Percentiles rank a stretch among this genome's conserved stretches.
These are phyloP conservation scores for Calocybe cyanea DNA, from an alignment of 768 basidiomycete genomes.

Conservation along the genomic window DNA sequence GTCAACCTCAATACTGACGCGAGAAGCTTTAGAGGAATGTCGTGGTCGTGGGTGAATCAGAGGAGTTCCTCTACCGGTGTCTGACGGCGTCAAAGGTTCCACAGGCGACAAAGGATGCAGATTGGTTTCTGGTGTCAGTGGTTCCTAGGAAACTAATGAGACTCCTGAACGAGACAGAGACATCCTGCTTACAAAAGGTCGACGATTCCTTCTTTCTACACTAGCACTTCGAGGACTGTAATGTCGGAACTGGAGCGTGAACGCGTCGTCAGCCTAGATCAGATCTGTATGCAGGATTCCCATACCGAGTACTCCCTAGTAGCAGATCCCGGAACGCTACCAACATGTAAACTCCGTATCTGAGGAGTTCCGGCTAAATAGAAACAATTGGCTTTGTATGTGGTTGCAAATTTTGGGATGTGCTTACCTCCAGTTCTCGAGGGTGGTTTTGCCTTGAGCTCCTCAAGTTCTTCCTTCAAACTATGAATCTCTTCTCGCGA, in stretches of 20 bases:
- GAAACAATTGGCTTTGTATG: conserved; percentile 1
- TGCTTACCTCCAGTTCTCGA: conserved; percentile 41
- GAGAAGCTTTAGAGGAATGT: conserved; percentile 26
- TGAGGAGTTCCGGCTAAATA: conserved; percentile 35
- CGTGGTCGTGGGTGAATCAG: conserved; percentile 26
- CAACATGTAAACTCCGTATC: conserved; percentile 35
- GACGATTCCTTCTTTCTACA: conserved; percentile 20
- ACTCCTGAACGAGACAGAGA: background rate
- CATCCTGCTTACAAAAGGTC: conserved; percentile 19
- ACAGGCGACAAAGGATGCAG: conserved; percentile 41
- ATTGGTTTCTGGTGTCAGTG: conserved; percentile 41
- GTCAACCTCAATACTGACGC: conserved; percentile 44
- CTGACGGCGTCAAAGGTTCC: conserved; percentile 32
- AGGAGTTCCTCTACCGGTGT: conserved; percentile 23
- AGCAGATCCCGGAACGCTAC: conserved; percentile 41
- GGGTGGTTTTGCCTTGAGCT: conserved; percentile 52
- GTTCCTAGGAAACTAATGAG: conserved; percentile 26
- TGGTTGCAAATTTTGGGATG: too few relatives aligned
- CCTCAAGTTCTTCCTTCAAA: conserved; percentile 73
- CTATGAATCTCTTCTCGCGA: conserved; percentile 71
- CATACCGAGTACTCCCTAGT: conserved; percentile 32
- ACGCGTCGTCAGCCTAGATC: background rate
- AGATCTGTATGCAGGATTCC: conserved; percentile 2
- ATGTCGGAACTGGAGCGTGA: conserved; percentile 14
- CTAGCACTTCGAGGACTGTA: conserved; percentile 23